Conservation (phyloP, 495 filamentous ascomycete species). For the Trichoderma reesei region DNA sequence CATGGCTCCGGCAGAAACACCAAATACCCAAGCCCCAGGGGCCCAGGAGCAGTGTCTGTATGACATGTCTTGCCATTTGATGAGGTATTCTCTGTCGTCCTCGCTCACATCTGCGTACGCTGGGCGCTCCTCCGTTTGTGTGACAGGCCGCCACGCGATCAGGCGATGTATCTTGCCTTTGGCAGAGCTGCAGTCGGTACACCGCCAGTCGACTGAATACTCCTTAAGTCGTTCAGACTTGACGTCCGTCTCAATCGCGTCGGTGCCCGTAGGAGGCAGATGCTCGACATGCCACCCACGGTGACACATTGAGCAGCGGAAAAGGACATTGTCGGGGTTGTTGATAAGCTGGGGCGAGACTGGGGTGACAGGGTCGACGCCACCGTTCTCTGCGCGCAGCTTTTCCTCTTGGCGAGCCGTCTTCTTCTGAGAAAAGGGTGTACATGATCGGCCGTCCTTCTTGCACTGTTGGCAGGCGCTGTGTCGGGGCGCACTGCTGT, state of each 20-base stretch:
- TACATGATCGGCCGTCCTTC: conserved; percentile 48
- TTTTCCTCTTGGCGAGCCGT: conserved; percentile 74
- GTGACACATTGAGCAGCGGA: conserved; percentile 68
- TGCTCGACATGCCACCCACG: conserved; percentile 79
- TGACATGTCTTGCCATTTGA: conserved; percentile 75
- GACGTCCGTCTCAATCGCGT: conserved; percentile 31
- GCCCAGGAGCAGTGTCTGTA: conserved; percentile 77
- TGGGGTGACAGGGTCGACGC: conserved; percentile 61
- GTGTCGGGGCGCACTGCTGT: conserved; percentile 55
- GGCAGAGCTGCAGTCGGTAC: conserved; percentile 55
- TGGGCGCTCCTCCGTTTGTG: conserved; percentile 39
- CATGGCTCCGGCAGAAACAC: conserved; percentile 53
- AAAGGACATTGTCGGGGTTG: conserved; percentile 64
- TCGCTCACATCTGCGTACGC: conserved; percentile 43
- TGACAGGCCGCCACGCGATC: conserved; percentile 75
- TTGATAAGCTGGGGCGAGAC: conserved; percentile 59
- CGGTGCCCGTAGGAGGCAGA: conserved; percentile 43
- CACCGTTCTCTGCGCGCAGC: conserved; percentile 63
- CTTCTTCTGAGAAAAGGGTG: conserved; percentile 56
- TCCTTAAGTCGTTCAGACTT: conserved; percentile 35
- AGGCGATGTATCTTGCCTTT: conserved; percentile 55
- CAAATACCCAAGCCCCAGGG: conserved; percentile 82
- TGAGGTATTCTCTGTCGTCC: conserved; percentile 74
- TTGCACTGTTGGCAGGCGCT: conserved; percentile 63
- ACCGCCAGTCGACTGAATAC: conserved; percentile 61